Evolutionary conservation across 2,329 filamentous ascomycete species (phyloP).

Genomic region (Pestalotiopsis sp.): DNA sequence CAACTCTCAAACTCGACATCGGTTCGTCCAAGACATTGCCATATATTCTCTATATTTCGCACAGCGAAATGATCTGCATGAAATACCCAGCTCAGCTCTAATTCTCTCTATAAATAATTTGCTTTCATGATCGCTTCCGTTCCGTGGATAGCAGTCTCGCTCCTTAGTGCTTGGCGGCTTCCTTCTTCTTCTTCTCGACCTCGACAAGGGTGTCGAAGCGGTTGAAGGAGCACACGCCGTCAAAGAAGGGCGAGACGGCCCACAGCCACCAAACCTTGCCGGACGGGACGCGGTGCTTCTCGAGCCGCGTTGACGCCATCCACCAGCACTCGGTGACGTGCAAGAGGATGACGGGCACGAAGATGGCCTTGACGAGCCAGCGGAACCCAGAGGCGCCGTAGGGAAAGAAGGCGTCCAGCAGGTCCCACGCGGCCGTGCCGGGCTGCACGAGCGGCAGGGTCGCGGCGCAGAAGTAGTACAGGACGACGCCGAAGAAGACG

Average conservation of each 20-base stretch:
- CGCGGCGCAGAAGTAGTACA: constrained; percentile 56
- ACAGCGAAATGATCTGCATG: too few species aligned
- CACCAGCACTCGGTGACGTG: constrained; percentile 67
- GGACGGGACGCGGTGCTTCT: constrained; percentile 48
- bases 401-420: constrained; percentile 55
- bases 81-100: too few species aligned
- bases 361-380: constrained; percentile 60
- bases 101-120: too few species aligned
- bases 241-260: constrained; percentile 54
- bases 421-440: constrained; percentile 51
- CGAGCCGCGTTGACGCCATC: constrained; percentile 51
- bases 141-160: too few species aligned
- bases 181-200: constrained; percentile 43
- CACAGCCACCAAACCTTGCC: constrained; percentile 57
- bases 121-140: too few species aligned
- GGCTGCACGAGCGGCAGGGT: constrained; percentile 53
- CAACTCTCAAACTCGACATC: too few species aligned
- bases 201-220: constrained; percentile 54
- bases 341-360: constrained; percentile 61
- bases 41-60: too few species aligned
- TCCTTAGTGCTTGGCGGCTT: constrained; percentile 42
- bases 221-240: constrained; percentile 53
- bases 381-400: constrained; percentile 54
- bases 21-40: too few species aligned
- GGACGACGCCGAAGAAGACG: constrained; percentile 56